These are phyloP conservation scores for Didymella lethalis DNA, from an alignment of 2,329 filamentous ascomycete species.

Conservation along the genomic window DNA sequence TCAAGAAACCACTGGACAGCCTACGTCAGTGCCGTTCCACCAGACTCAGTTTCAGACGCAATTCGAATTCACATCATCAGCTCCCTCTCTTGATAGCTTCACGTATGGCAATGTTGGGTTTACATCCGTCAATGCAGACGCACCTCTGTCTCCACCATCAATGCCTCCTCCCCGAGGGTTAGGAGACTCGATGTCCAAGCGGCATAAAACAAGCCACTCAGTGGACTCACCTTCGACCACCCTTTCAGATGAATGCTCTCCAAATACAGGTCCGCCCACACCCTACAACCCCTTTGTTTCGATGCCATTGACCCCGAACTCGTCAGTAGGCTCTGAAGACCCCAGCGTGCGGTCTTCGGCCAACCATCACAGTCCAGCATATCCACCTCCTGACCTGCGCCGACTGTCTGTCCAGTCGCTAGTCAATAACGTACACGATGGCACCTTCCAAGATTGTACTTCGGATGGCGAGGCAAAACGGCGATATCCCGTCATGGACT, in stretches of 20 bases:
- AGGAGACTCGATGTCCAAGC: slow-evolving; percentile 29
- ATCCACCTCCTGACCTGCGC: slow-evolving; percentile 56
- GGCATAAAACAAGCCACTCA: slow-evolving; percentile 39
- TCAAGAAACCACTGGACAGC: slow-evolving; percentile 14
- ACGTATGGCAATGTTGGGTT: slow-evolving; percentile 26
- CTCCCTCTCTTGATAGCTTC: slow-evolving; percentile 28
- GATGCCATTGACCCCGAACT: slow-evolving; percentile 56
- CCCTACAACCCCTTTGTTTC: slow-evolving; percentile 55
- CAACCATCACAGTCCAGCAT: slow-evolving; percentile 32
- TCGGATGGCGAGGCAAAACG: slow-evolving; percentile 55
- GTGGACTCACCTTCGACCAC: slow-evolving; percentile 36
- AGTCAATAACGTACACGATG: slow-evolving; percentile 49
- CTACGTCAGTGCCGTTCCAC: slow-evolving; percentile 22
- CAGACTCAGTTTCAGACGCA: slow-evolving; percentile 31
- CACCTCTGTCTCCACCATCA: slow-evolving; percentile 30
- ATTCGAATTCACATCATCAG: slow-evolving; percentile 38
- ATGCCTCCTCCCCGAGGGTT: slow-evolving; percentile 41
- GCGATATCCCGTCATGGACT: slow-evolving; percentile 44
- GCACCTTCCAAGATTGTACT: slow-evolving; percentile 23
- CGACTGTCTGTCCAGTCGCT: slow-evolving; percentile 71
- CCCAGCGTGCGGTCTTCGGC: slow-evolving; percentile 27
- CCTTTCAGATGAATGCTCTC: slow-evolving; percentile 48
- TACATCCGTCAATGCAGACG: slow-evolving; percentile 27
- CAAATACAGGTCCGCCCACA: slow-evolving; percentile 48
- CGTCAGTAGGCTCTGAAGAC: slow-evolving; percentile 50